Evolutionary conservation across 2,329 filamentous ascomycete species (phyloP), one percentile per base, ranked within the genome.

Genomic region (Colletotrichum spinosum): DNA sequence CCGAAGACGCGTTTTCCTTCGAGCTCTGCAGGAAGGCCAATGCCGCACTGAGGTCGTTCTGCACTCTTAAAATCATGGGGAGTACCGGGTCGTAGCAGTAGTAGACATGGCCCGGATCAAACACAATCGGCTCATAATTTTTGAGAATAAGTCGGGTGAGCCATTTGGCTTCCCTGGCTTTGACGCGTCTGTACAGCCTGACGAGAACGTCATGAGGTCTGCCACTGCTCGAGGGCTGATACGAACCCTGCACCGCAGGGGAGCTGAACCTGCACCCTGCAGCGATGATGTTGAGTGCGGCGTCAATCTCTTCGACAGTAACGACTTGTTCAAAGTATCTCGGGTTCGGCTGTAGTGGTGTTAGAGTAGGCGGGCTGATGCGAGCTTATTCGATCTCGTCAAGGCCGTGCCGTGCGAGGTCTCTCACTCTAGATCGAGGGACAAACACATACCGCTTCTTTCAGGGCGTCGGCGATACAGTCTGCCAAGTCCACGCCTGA

Each of bases 121-220:
- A 72, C 2, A 84, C 74, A 0, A 94, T 81, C 0, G 91, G 90
- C n/a, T 85, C 82, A 65, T 90, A 92, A 68, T 90, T 86, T 73
- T 97, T 96, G 35, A 97, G 80, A 6, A 97, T 82, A 37, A 97
- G 80, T 4, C 94, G 86, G 0, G 92, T 92, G 10, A 97, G 83
- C 94, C 94, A 97, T 78, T 97, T 97, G 4, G 90, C 91, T 73
- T 97, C 92, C 48, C 82, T 81, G 3, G 92, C 86, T 50, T 82
- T 81, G 9, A 93, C 73, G 8, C 86, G 84, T 37, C 78, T 80
- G 71, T 91, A 92, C 1, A 94, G 73, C 0, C 75, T 73, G 17
- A 81, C 81, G 1, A 95, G 75, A 4, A 66, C 48, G 12, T 83
- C 74, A 5, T 79, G 76, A 76, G 72, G 85, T 71, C 70, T 80